These are phyloP conservation scores for Elasticomyces elasticus DNA, from an alignment of 495 filamentous ascomycete genomes.

Conservation along the genomic window DNA sequence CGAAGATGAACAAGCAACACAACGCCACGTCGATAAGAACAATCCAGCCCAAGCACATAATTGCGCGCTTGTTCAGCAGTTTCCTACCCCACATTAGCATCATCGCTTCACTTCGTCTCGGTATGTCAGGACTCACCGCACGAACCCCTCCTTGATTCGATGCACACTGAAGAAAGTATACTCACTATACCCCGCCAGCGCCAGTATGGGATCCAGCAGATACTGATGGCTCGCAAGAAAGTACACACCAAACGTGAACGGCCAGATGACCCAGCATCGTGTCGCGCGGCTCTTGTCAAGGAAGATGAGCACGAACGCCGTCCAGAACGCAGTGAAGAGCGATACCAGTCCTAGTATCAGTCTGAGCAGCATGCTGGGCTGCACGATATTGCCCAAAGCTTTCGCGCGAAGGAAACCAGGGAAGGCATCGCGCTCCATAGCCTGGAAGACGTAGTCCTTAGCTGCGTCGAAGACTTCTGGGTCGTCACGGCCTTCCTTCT, in stretches of 20 bases:
- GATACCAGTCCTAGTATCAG: slow-evolving; percentile 75
- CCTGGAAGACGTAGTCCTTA: slow-evolving; percentile 98
- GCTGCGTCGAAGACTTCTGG: slow-evolving; percentile 94
- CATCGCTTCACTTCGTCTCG: too few species aligned
- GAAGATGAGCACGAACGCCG: slow-evolving; percentile 84
- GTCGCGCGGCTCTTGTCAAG: slow-evolving; percentile 63
- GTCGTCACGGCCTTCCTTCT: slow-evolving; percentile 83
- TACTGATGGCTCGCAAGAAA: slow-evolving; percentile 85
- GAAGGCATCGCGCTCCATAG: slow-evolving; percentile 98
- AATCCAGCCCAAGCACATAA: slow-evolving; percentile 64
- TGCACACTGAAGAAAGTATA: slow-evolving; percentile 89
- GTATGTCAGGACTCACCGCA: slow-evolving; percentile 47
- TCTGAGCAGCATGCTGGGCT: slow-evolving; percentile 70
- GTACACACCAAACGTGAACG: slow-evolving; percentile 84
- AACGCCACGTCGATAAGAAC: slow-evolving; percentile 64
- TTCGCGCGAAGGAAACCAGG: slow-evolving; percentile 91
- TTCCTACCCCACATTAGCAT: slow-evolving; percentile 28
- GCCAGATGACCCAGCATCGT: slow-evolving; percentile 84
- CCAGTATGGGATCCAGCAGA: slow-evolving; percentile 82
- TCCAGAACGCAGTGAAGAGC: slow-evolving; percentile 89
- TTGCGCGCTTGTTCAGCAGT: slow-evolving; percentile 67
- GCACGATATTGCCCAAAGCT: slow-evolving; percentile 88
- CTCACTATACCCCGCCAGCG: slow-evolving; percentile 80
- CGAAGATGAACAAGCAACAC: slow-evolving; percentile 78
- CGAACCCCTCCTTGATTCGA: slow-evolving; percentile 76